Percentiles rank a stretch among this genome's conserved stretches.
Evolutionary conservation across 2,329 filamentous ascomycete species (phyloP).

Genomic region (Neofusicoccum parvum): DNA sequence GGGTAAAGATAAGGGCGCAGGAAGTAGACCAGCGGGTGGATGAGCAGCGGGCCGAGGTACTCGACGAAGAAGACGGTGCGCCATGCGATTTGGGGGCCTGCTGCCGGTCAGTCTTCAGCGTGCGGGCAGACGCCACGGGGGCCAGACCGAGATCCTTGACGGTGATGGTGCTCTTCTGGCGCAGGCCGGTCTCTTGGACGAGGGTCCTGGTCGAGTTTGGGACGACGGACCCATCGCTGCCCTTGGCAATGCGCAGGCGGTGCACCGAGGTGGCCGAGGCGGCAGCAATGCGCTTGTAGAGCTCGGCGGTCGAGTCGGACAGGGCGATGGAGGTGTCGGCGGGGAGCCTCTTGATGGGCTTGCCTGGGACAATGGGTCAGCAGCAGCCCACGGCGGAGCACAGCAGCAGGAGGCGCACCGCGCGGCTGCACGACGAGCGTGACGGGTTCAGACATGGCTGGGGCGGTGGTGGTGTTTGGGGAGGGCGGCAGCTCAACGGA

Average conservation of each 20-base stretch:
- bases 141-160: conserved; percentile 87
- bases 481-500: conserved; percentile 10
- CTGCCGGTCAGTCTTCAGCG: not conserved
- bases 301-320: conserved; percentile 54
- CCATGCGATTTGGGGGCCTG: conserved; percentile 89
- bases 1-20: conserved; percentile 59
- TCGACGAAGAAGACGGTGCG: conserved; percentile 92
- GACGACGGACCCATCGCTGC: conserved; percentile 61
- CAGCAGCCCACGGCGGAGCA: not conserved
- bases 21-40: conserved; percentile 74
- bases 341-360: conserved; percentile 63
- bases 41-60: conserved; percentile 87
- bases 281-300: conserved; percentile 60
- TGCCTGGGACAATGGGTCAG: conserved; percentile 48
- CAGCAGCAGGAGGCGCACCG: conserved; percentile 34
- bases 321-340: conserved; percentile 56
- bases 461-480: not conserved
- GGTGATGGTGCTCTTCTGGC: conserved; percentile 66
- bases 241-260: conserved; percentile 66
- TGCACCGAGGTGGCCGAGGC: conserved; percentile 59
- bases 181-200: conserved; percentile 58
- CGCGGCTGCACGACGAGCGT: conserved; percentile 49
- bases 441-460: conserved; percentile 39
- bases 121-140: conserved; percentile 9
- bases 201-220: conserved; percentile 57